Evolutionary conservation across 768 basidiomycete species (phyloP), one percentile per base, ranked within the genome.

Genomic region (Termitomyces sp.): DNA sequence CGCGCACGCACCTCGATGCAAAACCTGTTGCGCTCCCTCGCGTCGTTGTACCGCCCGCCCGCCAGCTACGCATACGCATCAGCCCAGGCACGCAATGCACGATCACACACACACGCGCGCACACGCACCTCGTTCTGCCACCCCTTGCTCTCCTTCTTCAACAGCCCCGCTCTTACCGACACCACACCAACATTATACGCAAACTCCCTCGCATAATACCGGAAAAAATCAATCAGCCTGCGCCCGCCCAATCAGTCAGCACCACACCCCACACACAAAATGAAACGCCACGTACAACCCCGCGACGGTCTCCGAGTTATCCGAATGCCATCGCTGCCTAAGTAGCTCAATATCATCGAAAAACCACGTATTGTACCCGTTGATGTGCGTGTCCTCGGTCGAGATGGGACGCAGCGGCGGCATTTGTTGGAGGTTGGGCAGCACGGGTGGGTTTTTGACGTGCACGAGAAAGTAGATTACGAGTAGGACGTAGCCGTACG

Each of bases 381-480:
- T 83, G 60, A 93, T 78, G 73, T 91, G 86, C 48, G 84, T 90
- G 65, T 91, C 91, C 71, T 88, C 91, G 68, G 85, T 84, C 60
- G 91, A 81, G 67, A 95, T 92, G 36, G 93, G 91, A 53, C 91
- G 88, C 65, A 95, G 71, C 36, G 95, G 93, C 26, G 93, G 93
- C 81, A 97, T 91, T 73, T 93, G 88, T 78, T 97, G 95, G 61
- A 97, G 81, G 76, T 97, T 97, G 64, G 96, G 96, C 60, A 99
- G 80, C 46, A 99, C 92, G 28, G 95, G 92, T 57, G 96, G 95
- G 65, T 93, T 93, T 78, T 97, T 96, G 77, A 98, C 95, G 72
- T 99, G 97, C 49, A 95, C 87, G 55, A 98, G 84, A 76, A 94
- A 99, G 77, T 95, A 97, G 67, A 99, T 93, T 72, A 98, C 96